A percentile compares a stretch with the other conserved stretches of the same genome.
These are phyloP conservation scores for Exophiala spinifera DNA, from an alignment of 2,329 filamentous ascomycete genomes.

Conservation along the genomic window DNA sequence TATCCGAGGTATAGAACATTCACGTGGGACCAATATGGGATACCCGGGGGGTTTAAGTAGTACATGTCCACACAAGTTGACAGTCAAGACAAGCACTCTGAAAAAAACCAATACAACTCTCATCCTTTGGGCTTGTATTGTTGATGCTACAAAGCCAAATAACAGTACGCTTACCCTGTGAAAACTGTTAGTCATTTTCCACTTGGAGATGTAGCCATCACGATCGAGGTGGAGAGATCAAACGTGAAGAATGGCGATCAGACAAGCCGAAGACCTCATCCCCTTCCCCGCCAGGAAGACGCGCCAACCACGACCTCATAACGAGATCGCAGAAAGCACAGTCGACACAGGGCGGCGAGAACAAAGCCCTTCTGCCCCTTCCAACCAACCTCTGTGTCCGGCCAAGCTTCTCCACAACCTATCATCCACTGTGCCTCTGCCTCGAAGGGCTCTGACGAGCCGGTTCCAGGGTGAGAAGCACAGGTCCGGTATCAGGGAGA, in stretches of 20 bases:
- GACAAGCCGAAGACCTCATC: constrained; percentile 30
- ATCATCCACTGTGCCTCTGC: constrained; percentile 36
- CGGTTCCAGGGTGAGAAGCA: constrained; percentile 15
- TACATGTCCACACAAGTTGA: neutral
- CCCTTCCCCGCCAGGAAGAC: constrained; percentile 19
- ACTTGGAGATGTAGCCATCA: constrained; percentile 1
- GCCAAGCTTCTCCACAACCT: constrained; percentile 41
- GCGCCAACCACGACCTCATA: constrained; percentile 19
- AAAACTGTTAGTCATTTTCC: neutral
- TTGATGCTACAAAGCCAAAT: too few relatives aligned
- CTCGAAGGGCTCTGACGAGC: constrained; percentile 7
- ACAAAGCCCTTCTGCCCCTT: neutral
- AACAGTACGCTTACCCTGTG: neutral
- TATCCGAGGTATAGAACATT: too few relatives aligned
- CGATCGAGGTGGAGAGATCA: neutral
- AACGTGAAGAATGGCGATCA: constrained; percentile 15
- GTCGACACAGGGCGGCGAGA: constrained; percentile 8
- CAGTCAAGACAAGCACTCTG: too few relatives aligned
- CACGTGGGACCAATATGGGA: too few relatives aligned
- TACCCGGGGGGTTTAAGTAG: neutral
- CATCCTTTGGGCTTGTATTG: too few relatives aligned
- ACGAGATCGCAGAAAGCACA: constrained; percentile 16
- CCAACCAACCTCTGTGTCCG: neutral
- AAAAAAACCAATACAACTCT: too few relatives aligned
- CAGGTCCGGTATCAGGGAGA: constrained; percentile 47